Evolutionary conservation across 805 yeast genomes (phyloP), one percentile per base, ranked within the genome.

Genomic region (Suhomyces canberraensis): DNA sequence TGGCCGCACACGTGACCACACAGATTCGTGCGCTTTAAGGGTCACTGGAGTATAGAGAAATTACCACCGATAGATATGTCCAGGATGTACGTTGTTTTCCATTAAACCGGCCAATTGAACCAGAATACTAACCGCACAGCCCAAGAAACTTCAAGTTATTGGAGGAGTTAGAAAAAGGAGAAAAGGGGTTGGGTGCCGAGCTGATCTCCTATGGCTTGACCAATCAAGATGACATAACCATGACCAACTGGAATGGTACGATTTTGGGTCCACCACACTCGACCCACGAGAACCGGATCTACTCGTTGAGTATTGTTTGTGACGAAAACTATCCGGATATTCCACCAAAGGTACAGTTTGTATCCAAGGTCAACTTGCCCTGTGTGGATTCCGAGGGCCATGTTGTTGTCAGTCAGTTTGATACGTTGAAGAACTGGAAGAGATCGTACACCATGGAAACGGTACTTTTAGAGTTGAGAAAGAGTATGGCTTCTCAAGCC

Each of bases 211-310:
- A 93, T 54, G 99, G 99, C 0, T 73, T 93, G 31, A 80, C 87
- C 16, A 91, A 87, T 52, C 80, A 84, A 44, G 95, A 86, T 52
- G 99, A 93, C 58, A 86, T 90, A 48, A 70, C 89, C 35, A 87
- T 93, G 95, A 84, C 95, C 8, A 65, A 83, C 52, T 93, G 99
- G 99, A 93, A 90, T 64, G 98, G 97, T 9, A 93, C 99, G 22
- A 91, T 93, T 35, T 69, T 93, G 46, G 99, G 99, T 0, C 98
- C 99, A 3, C 98, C 98, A 24, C 95, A 85, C 54, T 63, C 69
- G 11, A 78, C 77, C 18, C 97, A 91, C 59, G 97, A 90, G 60
- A 93, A 93, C 62, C 75, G 98, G 56, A 93, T 93, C 45, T 93
- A 93, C 60, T 81, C 87, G 24, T 70, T 93, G 38, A 79, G 76